Evolutionary conservation across 2,329 filamentous ascomycete species (phyloP).

Genomic region (Didymosphaeria variabile): DNA sequence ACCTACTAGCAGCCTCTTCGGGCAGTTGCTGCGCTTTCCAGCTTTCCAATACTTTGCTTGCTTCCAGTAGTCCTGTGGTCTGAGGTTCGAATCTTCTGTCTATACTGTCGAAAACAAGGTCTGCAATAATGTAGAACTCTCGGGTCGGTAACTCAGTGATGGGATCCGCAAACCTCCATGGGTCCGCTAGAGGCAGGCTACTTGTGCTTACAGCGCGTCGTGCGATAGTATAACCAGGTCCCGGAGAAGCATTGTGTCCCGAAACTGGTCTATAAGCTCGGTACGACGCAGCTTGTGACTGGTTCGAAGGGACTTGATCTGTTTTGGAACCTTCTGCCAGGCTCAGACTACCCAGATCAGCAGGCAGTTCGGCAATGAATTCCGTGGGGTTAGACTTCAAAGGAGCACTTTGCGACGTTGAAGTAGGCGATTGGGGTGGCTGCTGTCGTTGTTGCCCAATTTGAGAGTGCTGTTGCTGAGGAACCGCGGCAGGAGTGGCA

Average conservation of each 20-base stretch:
- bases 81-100: conserved; percentile 46
- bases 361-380: conserved; percentile 48
- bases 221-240: conserved; percentile 36
- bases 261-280: conserved; percentile 39
- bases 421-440: conserved; percentile 24
- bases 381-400: conserved; percentile 28
- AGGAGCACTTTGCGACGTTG: conserved; percentile 20
- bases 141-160: conserved; percentile 43
- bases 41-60: conserved; percentile 42
- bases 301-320: conserved; percentile 12
- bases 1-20: conserved; percentile 42
- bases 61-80: conserved; percentile 46
- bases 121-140: conserved; percentile 48
- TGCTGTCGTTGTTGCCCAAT: conserved; percentile 11
- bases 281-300: conserved; percentile 29
- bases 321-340: conserved; percentile 28
- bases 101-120: conserved; percentile 45
- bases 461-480: conserved; percentile 19
- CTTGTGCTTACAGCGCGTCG: conserved; percentile 41
- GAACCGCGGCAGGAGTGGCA: conserved; percentile 19
- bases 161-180: conserved; percentile 46
- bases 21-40: conserved; percentile 39
- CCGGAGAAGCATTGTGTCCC: conserved; percentile 27
- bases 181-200: conserved; percentile 40
- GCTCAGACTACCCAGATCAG: conserved; percentile 40